phyloP scores from a whole-genome alignment of 2,329 filamentous ascomycete species.

The Aspergillus ustus region DNA sequence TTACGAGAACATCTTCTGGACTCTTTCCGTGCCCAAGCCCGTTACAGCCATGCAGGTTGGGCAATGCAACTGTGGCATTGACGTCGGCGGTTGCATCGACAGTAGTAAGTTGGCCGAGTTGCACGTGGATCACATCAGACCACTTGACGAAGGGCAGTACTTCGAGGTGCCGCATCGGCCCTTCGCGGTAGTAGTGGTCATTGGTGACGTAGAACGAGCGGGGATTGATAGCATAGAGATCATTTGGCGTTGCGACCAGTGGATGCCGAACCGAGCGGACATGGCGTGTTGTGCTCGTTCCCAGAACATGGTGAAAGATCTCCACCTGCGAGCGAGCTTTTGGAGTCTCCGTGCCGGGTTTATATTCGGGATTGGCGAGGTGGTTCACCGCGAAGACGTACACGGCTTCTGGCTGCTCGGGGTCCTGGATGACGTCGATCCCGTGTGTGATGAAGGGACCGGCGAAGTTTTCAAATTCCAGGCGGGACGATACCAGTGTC shows the following conservation, averaged over 20 bases:
- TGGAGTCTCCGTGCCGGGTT: conserved; percentile 27
- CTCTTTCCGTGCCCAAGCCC: conserved; percentile 58
- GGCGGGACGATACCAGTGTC: conserved; percentile 52
- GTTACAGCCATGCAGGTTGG: conserved; percentile 59
- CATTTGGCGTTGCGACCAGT: conserved; percentile 63
- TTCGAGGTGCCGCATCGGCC: conserved; percentile 54
- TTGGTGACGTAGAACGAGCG: conserved; percentile 63
- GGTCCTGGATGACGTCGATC: conserved; percentile 63
- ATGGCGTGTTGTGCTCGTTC: conserved; percentile 48
- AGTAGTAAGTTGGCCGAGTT: conserved; percentile 35
- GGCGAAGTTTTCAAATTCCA: conserved; percentile 57
- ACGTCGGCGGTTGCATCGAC: conserved; percentile 42
- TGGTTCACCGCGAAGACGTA: conserved; percentile 68
- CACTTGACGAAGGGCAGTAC: conserved; percentile 51
- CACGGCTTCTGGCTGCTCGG: conserved; percentile 48
- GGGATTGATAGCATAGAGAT: conserved; percentile 56
- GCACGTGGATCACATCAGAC: conserved; percentile 56
- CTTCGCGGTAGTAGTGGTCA: conserved; percentile 60
- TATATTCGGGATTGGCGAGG: conserved; percentile 53
- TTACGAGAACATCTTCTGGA: conserved; percentile 37
- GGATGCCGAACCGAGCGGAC: conserved; percentile 60
- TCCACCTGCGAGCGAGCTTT: conserved; percentile 61
- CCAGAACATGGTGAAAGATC: conserved; percentile 60
- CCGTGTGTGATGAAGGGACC: conserved; percentile 63
- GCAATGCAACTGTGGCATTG: conserved; percentile 50